phyloP scores from a whole-genome alignment of 345 rosid genomes.

The sweet orange (Citrus sinensis) region DNA sequence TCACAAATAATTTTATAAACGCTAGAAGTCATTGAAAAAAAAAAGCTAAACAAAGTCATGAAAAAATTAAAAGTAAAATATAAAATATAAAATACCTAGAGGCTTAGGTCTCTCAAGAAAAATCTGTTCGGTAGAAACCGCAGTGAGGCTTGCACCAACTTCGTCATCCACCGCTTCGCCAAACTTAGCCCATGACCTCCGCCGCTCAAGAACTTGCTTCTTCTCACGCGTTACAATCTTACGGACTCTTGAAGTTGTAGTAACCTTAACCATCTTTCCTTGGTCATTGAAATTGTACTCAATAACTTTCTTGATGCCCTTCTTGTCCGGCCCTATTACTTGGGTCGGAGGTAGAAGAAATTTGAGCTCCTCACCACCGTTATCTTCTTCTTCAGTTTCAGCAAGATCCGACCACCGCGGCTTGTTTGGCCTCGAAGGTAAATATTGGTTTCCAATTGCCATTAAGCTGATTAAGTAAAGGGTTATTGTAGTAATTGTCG shows the following conservation, averaged over 20 bases:
- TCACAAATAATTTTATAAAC: no score
- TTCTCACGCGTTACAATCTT: conserved; percentile 59
- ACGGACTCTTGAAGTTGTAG: conserved; percentile 58
- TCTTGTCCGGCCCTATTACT: conserved; percentile 75
- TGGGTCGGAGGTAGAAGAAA: conserved; percentile 71
- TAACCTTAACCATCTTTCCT: conserved; percentile 57
- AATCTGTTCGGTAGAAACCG: conserved; percentile 78
- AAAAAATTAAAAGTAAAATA: not conserved
- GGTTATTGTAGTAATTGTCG: no score
- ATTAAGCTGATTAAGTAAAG: no score
- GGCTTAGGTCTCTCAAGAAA: conserved; percentile 57
- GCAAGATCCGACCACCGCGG: conserved; percentile 76
- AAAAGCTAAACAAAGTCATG: not conserved
- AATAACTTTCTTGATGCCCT: conserved; percentile 68
- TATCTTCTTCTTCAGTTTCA: conserved; percentile 64
- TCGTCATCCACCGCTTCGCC: conserved; percentile 75
- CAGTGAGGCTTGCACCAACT: conserved; percentile 58
- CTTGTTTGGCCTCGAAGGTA: conserved; percentile 19
- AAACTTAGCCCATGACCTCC: conserved; percentile 65
- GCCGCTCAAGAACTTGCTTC: conserved; percentile 54
- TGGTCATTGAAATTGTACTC: conserved; percentile 73
- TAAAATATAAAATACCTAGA: conserved; percentile 32
- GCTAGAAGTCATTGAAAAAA: no score
- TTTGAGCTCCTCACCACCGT: conserved; percentile 62
- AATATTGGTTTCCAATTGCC: no score